Base-by-base conservation (phyloP, 1,284 basidiomycete genomes). In the Ustilago nuda region DNA sequence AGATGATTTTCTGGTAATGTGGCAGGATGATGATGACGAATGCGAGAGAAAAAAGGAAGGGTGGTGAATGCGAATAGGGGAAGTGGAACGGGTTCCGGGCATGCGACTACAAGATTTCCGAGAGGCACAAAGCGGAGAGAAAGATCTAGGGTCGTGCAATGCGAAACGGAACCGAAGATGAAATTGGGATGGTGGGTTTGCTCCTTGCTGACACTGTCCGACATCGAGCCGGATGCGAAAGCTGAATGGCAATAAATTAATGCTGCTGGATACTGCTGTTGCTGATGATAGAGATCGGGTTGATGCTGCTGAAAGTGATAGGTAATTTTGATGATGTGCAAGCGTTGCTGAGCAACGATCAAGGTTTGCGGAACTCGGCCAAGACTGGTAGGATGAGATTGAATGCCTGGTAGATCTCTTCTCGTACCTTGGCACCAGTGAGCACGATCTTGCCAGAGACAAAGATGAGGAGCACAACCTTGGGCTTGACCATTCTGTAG, bases 401-500 rank as follows among this genome's bases (percentile, higher is more conserved):
- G 91, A 99, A 99, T 45, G 97, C 97, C 66, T 94, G 94, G 87
- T 99, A 99, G 80, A 99, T 99, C 90, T 99, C 97, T 88, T 98
- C 95, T 87, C 97, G 90, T 87, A 98, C 93, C 92, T 99, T 99
- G 52, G 96, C 97, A 87, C 97, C 96, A 17, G 97, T 99, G 84
- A 99, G 89, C 70, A 99, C 96, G 82, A 99, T 98, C 89, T 99
- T 99, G 68, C 97, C 97, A 19, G 95, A 98, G 12, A 99, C 97
- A 87, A 99, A 99, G 86, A 99, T 99, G 66, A 99, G 90, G 39
- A 99, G 88, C 60, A 99, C 97, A 76, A 99, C 97, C 88, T 99
- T 99, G 13, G 97, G 97, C 87, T 99, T 98, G 88, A 98, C 93
- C 97, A 99, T 99, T 82, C 97, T 93, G 86, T 99, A 99, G 86